Base-by-base conservation (phyloP, 306 rosid species). In the Cucumis melo region DNA sequence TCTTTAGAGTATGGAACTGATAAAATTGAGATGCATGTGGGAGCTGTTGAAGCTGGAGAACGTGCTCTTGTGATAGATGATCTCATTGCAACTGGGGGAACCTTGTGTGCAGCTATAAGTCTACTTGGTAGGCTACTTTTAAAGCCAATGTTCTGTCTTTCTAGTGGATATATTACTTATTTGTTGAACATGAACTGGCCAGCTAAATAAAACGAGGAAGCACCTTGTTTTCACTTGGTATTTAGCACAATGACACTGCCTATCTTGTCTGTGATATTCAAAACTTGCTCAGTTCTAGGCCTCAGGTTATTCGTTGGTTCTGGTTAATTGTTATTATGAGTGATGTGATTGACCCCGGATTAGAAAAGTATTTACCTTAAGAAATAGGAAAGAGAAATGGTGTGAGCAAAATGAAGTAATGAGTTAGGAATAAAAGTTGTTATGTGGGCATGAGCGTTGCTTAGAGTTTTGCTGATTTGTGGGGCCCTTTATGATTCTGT, bases 71-170 rank as follows among this genome's bases (percentile, higher is more conserved):
- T 95, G 86, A 85, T 95, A 74, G 98, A 95, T 79, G 99, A 95
- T 86, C 98, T 95, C 82, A 90, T 95, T 83, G 99, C 99, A 55
- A 95, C 97, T 10, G 99, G 99, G 24, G 99, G 99, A 81, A 95
- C 99, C 34, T 83, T 92, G 84, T 73, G 85, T 86, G 97, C 99
- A 57, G 99, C 99, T 61, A 83, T 95, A 82, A 90, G 82, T 68
- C 92, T 95, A 66, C 96, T 95, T 77, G 99, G 99, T 95, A 89
- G 66, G 74, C 5, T 54, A 73, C 60, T 41, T 1, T 70, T 44
- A 6, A 67, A 13, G 32, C 34, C 32, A 3, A 23, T 14, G 38
- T 23, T 70, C 6, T 1, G 38, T 44, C 10, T 20, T 70, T 23
- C 57, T 11, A 68, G 20, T 68, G 36, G 36, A 11, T 48, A 24